A percentile compares a stretch with the other conserved stretches of the same genome.
Conservation (phyloP, 352 stramenopile species). For the Phytophthora crassamura region DNA sequence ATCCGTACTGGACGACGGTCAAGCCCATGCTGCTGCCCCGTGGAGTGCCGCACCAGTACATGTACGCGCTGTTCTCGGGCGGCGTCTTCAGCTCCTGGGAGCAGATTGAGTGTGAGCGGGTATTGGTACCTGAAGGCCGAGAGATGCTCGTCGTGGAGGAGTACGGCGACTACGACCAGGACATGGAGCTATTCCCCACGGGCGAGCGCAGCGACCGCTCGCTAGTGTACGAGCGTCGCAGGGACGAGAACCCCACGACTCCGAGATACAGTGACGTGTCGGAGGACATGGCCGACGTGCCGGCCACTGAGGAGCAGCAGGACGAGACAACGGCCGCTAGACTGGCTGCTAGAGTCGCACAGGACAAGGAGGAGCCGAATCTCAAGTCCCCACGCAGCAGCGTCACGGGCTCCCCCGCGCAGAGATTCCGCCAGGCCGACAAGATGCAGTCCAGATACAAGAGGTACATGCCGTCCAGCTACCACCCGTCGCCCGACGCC, state of each 20-base stretch:
- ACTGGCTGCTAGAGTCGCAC: constrained; percentile 6
- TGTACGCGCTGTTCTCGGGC: constrained; percentile 90
- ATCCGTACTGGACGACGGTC: constrained; percentile 95
- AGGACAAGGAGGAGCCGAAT: constrained; percentile 28
- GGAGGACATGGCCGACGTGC: constrained; percentile 21
- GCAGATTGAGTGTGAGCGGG: constrained; percentile 70
- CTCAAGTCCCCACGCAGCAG: constrained; percentile 37
- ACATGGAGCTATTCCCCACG: constrained; percentile 69
- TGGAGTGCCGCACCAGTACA: constrained; percentile 89
- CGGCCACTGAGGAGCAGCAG: constrained; percentile 5
- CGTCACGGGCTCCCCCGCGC: constrained; percentile 46
- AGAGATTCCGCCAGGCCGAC: constrained; percentile 62
- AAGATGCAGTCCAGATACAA: constrained; percentile 87
- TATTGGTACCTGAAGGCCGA: constrained; percentile 77
- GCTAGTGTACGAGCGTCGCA: constrained; percentile 64
- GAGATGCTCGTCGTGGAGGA: constrained; percentile 87
- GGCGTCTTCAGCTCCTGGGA: constrained; percentile 88
- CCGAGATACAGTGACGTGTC: constrained; percentile 18
- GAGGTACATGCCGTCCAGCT: constrained; percentile 78
- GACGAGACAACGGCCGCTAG: constrained; percentile 16
- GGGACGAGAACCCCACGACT: constrained; percentile 22
- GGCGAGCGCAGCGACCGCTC: constrained; percentile 63
- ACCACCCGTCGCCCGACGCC: constrained; percentile 56
- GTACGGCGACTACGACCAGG: constrained; percentile 69
- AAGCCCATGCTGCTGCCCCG: constrained; percentile 93